phyloP scores from a whole-genome alignment of 345 rosid species.

The Psidium friedrichsthalianum region DNA sequence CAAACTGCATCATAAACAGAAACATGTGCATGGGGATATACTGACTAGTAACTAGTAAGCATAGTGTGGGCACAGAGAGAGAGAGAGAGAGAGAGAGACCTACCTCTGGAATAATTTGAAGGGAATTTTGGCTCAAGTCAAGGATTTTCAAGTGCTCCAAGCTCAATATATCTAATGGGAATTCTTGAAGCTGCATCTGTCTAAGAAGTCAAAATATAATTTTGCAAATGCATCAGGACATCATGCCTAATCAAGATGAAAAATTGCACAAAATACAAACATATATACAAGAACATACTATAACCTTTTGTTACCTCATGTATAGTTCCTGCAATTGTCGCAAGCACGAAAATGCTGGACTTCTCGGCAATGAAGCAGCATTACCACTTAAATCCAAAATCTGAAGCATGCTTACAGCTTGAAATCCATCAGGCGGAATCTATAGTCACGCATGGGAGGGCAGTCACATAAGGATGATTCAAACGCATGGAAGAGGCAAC shows the following conservation, averaged over 20 bases:
- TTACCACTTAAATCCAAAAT: conserved; percentile 77
- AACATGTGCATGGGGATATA: neutral
- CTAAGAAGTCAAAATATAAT: conserved; percentile 25
- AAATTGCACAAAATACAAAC: neutral
- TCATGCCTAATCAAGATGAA: neutral
- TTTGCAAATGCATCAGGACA: neutral
- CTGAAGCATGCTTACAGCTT: conserved; percentile 55
- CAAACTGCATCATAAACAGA: neutral
- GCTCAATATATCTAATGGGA: conserved; percentile 56
- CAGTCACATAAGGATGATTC: neutral
- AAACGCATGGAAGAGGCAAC: neutral
- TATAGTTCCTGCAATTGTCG: conserved; percentile 72
- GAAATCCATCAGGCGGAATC: conserved; percentile 76
- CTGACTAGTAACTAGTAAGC: neutral
- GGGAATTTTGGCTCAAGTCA: conserved; percentile 70
- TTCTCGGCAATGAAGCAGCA: conserved; percentile 35
- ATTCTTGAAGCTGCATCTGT: conserved; percentile 52
- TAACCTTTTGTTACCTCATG: conserved; percentile 42
- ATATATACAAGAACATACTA: neutral
- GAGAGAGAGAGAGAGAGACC: neutral
- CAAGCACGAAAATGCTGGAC: conserved; percentile 58
- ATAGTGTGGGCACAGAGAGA: neutral
- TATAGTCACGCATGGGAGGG: conserved; percentile 13
- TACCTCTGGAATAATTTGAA: conserved; percentile 68
- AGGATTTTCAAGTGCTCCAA: conserved; percentile 51